phyloP scores from a whole-genome alignment of 495 filamentous ascomycete species.

The Penicillium simplicissimum region DNA sequence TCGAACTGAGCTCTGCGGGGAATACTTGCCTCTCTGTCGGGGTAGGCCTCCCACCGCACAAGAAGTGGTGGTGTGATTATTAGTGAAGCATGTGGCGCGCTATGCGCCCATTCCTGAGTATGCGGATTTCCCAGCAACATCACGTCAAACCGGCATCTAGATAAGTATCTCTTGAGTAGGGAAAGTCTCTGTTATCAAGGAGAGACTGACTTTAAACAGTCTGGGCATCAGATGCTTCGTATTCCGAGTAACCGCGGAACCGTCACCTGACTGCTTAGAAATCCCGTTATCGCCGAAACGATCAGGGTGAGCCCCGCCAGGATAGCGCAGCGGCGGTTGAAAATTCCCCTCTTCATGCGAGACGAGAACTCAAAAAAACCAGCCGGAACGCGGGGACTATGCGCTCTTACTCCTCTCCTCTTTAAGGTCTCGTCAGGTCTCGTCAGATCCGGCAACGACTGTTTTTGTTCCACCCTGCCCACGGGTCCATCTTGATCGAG shows the following conservation, averaged over 20 bases:
- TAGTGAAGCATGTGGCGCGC: slow-evolving; percentile 1
- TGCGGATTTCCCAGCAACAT: not conserved
- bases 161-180: not conserved
- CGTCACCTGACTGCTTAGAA: slow-evolving; percentile 39
- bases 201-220: too few relatives aligned
- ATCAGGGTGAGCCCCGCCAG: slow-evolving; percentile 37
- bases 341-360: slow-evolving; percentile 29
- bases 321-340: slow-evolving; percentile 19
- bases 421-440: slow-evolving; percentile 3
- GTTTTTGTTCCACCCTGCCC: not conserved
- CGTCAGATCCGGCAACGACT: not conserved
- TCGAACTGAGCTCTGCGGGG: slow-evolving; percentile 6
- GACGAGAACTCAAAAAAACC: slow-evolving; percentile 32
- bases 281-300: slow-evolving; percentile 35
- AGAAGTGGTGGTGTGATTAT: not conserved
- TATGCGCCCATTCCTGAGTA: slow-evolving; percentile 12
- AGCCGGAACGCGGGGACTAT: slow-evolving; percentile 24
- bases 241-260: not conserved
- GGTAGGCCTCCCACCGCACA: not conserved
- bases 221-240: not conserved
- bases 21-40: not conserved
- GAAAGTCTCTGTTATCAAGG: not conserved
- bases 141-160: too few relatives aligned
- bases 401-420: slow-evolving; percentile 8
- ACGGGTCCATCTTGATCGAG: slow-evolving; percentile 3